phyloP scores from a whole-genome alignment of 2,329 filamentous ascomycete species.

The Orbilia oligospora region DNA sequence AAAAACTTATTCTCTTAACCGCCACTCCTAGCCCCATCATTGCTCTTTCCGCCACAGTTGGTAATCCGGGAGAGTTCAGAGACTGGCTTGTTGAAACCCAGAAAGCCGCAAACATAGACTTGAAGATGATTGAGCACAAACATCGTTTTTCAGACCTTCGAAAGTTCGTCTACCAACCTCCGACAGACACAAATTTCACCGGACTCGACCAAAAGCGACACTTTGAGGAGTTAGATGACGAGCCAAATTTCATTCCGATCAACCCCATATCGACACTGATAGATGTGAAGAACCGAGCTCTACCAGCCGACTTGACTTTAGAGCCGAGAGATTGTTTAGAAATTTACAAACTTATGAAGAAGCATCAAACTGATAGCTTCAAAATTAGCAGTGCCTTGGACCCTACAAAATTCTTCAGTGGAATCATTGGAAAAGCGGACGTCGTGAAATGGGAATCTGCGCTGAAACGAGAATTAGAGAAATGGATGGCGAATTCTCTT shows the following conservation, averaged over 20 bases:
- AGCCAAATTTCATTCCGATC: slow-evolving; percentile 73
- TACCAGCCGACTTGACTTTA: slow-evolving; percentile 77
- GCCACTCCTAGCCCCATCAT: slow-evolving; percentile 75
- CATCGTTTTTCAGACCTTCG: slow-evolving; percentile 82
- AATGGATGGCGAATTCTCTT: slow-evolving; percentile 73
- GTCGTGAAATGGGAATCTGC: slow-evolving; percentile 76
- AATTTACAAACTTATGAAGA: slow-evolving; percentile 76
- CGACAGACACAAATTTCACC: slow-evolving; percentile 66
- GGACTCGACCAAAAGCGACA: slow-evolving; percentile 58
- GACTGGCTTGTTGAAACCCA: slow-evolving; percentile 78
- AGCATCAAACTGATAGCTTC: slow-evolving; percentile 71
- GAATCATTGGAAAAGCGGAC: slow-evolving; percentile 74
- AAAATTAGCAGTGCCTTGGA: slow-evolving; percentile 71
- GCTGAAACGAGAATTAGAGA: slow-evolving; percentile 73
- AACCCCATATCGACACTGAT: slow-evolving; percentile 77
- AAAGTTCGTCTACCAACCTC: slow-evolving; percentile 78
- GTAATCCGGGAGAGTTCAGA: slow-evolving; percentile 79
- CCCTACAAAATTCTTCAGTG: slow-evolving; percentile 67
- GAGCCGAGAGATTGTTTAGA: slow-evolving; percentile 79
- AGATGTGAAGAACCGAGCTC: slow-evolving; percentile 73
- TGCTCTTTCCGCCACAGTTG: slow-evolving; percentile 83
- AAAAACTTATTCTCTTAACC: not conserved
- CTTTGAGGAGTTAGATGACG: slow-evolving; percentile 69
- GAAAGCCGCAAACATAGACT: slow-evolving; percentile 74
- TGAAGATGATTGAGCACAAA: slow-evolving; percentile 78